Percentiles rank a stretch among this genome's conserved stretches.
Evolutionary conservation across 192 early-diverging fungal genomes (phyloP).

Genomic region (Umbelopsis vinacea): DNA sequence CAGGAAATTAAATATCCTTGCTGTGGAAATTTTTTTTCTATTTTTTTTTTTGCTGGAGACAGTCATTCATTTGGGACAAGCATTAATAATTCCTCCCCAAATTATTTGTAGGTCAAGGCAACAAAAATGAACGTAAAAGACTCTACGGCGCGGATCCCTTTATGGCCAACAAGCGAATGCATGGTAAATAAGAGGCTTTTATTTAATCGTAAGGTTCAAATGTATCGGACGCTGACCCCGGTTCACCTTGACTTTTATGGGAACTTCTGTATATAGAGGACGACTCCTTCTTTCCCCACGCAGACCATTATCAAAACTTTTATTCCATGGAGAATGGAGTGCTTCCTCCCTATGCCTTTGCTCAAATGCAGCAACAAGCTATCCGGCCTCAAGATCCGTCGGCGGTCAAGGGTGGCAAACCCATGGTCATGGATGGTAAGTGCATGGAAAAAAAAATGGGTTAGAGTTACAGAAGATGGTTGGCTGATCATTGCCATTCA

Average conservation of each 20-base stretch:
- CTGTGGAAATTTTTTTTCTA: conserved; percentile 21
- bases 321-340: conserved; percentile 18
- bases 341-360: conserved; percentile 19
- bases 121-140: conserved; percentile 19
- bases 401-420: background rate
- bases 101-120: background rate
- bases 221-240: conserved; percentile 2
- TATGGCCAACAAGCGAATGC: conserved; percentile 12
- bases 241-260: conserved; percentile 21
- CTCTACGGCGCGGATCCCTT: background rate
- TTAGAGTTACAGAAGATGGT: background rate
- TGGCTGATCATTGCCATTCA: conserved; percentile 18
- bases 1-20: background rate
- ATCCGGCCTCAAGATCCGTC: conserved; percentile 3
- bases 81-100: background rate
- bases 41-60: too few relatives aligned
- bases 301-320: conserved; percentile 12
- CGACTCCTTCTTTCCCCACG: conserved; percentile 10
- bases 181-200: background rate
- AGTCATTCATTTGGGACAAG: background rate
- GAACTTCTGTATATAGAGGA: background rate
- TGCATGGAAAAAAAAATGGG: background rate
- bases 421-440: conserved; percentile 8
- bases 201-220: too few relatives aligned
- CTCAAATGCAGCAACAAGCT: background rate